Percentiles rank a stretch among this genome's conserved stretches.
Evolutionary conservation across 805 yeast species (phyloP).

Genomic region (Candida bentonensis): DNA sequence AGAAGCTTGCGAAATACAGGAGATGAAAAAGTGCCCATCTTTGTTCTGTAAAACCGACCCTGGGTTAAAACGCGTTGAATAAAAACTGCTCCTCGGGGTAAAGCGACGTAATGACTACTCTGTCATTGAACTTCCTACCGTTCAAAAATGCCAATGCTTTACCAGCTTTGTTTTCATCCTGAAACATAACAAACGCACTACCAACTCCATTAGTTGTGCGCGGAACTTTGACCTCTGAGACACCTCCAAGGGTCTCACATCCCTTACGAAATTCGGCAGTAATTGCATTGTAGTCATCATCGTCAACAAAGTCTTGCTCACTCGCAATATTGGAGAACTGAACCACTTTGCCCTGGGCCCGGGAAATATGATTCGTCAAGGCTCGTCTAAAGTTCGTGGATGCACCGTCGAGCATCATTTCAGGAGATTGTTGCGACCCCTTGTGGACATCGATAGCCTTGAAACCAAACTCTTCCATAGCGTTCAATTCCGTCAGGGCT

Average conservation of each 20-base stretch:
- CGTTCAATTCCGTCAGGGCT: neutral
- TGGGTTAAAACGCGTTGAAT: neutral
- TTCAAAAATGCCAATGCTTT: neutral
- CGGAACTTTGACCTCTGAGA: neutral
- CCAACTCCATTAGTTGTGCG: neutral
- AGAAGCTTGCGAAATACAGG: slow-evolving; percentile 6
- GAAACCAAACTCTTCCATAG: neutral
- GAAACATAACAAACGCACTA: neutral
- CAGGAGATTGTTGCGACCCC: neutral
- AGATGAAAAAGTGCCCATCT: too few relatives aligned
- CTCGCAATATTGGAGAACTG: neutral
- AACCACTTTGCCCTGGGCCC: neutral
- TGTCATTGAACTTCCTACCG: neutral
- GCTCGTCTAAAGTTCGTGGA: neutral
- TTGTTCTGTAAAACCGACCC: too few relatives aligned
- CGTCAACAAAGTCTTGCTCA: neutral
- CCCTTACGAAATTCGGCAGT: neutral
- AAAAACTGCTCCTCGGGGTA: neutral
- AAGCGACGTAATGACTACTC: neutral
- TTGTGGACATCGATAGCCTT: neutral
- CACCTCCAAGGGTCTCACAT: neutral
- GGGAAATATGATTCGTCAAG: neutral
- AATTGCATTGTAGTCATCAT: neutral
- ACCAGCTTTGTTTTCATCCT: neutral
- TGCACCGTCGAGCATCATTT: neutral